Conservation (phyloP, 75 land plant species). For the Selaginella moellendorffii region DNA sequence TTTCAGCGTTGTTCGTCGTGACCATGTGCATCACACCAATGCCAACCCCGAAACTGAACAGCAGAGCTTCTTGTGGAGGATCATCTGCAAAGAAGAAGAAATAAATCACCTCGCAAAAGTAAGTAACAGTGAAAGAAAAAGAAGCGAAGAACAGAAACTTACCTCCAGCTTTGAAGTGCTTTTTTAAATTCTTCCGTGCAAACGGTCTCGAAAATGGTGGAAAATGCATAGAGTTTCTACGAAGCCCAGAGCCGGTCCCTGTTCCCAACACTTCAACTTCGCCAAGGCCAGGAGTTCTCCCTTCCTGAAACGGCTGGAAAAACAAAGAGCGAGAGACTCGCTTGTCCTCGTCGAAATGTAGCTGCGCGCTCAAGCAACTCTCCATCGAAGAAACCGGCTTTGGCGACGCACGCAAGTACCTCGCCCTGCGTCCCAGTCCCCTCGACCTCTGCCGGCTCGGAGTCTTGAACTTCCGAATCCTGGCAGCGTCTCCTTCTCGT, state of each 20-base stretch:
- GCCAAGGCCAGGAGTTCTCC: not conserved
- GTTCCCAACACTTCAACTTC: not conserved
- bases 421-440: slow-evolving; percentile 13
- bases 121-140: not conserved
- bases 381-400: slow-evolving; percentile 48
- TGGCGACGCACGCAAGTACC: slow-evolving; percentile 9
- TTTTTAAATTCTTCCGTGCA: too few relatives aligned
- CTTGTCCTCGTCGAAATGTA: slow-evolving; percentile 19
- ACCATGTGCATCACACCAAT: slow-evolving; percentile 47
- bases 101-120: not conserved
- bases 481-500: too few relatives aligned
- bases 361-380: slow-evolving; percentile 52
- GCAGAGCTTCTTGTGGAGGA: slow-evolving; percentile 8
- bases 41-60: slow-evolving; percentile 54
- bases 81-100: not conserved
- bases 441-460: slow-evolving; percentile 10
- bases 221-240: too few relatives aligned
- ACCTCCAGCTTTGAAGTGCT: not conserved
- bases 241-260: too few relatives aligned
- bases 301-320: slow-evolving; percentile 5
- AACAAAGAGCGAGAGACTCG: slow-evolving; percentile 21
- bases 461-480: not conserved
- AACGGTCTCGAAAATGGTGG: too few relatives aligned
- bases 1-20: slow-evolving; percentile 32
- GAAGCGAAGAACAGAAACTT: not conserved